Percentiles rank a stretch among this genome's conserved stretches.
Evolutionary conservation across 169 alveolate genomes (phyloP).

Genomic region (Cytauxzoon felis): DNA sequence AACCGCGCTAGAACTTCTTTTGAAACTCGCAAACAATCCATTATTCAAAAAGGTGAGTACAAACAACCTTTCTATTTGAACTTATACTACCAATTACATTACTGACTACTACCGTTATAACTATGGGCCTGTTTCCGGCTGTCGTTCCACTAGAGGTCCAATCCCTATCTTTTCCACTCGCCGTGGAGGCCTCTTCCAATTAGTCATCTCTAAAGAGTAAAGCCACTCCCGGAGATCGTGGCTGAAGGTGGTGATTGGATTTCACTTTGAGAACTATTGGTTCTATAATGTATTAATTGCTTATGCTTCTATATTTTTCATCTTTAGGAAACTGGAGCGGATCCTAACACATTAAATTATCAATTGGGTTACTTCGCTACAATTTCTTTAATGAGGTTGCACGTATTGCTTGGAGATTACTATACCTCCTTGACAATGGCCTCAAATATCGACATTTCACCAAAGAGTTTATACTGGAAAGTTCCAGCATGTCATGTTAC

Average conservation of each 20-base stretch:
- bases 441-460: conserved; percentile 62
- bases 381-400: conserved; percentile 65
- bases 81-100: neutral
- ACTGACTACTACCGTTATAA: too few relatives aligned
- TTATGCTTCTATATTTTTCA: neutral
- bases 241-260: too few relatives aligned
- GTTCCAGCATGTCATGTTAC: conserved; percentile 79
- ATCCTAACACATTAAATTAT: conserved; percentile 17
- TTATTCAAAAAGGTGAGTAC: conserved; percentile 14
- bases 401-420: conserved; percentile 78
- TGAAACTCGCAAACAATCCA: conserved; percentile 50
- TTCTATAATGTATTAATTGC: neutral
- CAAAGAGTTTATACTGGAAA: conserved; percentile 74
- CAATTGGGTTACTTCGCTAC: conserved; percentile 74
- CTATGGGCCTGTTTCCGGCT: too few relatives aligned
- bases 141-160: too few relatives aligned
- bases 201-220: too few relatives aligned
- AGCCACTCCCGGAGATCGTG: too few relatives aligned
- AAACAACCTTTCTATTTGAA: neutral
- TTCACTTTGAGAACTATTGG: neutral
- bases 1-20: conserved; percentile 57
- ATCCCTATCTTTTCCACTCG: too few relatives aligned
- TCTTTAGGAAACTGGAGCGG: conserved; percentile 7
- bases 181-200: too few relatives aligned
- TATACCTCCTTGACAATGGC: conserved; percentile 69